These are phyloP conservation scores for Iodosphaeria phyllophila DNA, from an alignment of 2,329 filamentous ascomycete genomes.

Conservation along the genomic window DNA sequence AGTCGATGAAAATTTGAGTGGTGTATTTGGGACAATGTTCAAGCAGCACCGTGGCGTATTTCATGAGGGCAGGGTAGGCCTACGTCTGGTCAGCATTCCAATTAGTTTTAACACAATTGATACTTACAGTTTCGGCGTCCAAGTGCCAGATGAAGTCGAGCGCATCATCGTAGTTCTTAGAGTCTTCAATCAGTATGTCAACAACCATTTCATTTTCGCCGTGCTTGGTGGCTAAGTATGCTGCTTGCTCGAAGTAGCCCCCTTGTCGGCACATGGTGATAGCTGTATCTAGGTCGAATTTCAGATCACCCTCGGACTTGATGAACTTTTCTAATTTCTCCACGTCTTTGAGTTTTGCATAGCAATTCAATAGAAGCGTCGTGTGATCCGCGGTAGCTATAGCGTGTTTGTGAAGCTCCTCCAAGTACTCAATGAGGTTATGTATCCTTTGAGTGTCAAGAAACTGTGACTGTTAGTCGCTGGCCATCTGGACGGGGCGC, in stretches of 20 bases:
- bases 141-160: constrained; percentile 82
- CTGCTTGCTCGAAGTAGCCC: constrained; percentile 91
- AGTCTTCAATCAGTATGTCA: constrained; percentile 89
- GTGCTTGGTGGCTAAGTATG: constrained; percentile 86
- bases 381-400: constrained; percentile 92
- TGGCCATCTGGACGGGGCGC: not conserved
- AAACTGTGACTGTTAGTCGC: constrained; percentile 36
- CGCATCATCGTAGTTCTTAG: constrained; percentile 75
- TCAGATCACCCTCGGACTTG: constrained; percentile 82
- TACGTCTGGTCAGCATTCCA: constrained; percentile 20
- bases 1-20: constrained; percentile 80
- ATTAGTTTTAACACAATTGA: constrained; percentile 1
- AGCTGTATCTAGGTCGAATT: constrained; percentile 92
- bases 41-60: constrained; percentile 80
- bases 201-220: constrained; percentile 87
- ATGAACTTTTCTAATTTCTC: constrained; percentile 94
- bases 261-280: constrained; percentile 96
- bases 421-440: constrained; percentile 90
- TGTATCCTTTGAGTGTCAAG: constrained; percentile 94
- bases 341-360: constrained; percentile 93
- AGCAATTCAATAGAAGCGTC: constrained; percentile 86
- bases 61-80: constrained; percentile 82
- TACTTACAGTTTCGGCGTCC: constrained; percentile 53
- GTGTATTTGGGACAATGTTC: constrained; percentile 70
- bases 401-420: constrained; percentile 86